Conservation (phyloP, 2,329 filamentous ascomycete genomes). For the Cladophialophora immunda region DNA sequence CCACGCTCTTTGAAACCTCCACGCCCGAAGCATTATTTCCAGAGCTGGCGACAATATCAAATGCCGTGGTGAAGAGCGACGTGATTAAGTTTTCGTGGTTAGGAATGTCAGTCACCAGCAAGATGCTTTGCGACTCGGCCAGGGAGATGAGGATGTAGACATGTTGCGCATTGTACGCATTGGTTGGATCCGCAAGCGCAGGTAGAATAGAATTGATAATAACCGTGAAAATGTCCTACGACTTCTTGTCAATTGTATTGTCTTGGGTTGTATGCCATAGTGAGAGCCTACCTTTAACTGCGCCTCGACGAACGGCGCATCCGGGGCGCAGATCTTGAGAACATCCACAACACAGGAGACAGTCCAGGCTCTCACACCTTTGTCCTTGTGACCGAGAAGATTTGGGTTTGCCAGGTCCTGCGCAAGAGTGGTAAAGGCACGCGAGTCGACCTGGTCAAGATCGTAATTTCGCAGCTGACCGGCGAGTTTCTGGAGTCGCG, state of each 20-base stretch:
- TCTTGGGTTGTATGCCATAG: background rate
- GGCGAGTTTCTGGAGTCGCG: slow-evolving; percentile 79
- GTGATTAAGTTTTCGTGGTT: slow-evolving; percentile 80
- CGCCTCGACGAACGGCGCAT: slow-evolving; percentile 89
- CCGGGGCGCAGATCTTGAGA: slow-evolving; percentile 87
- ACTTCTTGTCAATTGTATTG: slow-evolving; percentile 15
- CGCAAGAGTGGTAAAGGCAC: slow-evolving; percentile 84
- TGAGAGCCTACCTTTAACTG: slow-evolving; percentile 79
- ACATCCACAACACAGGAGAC: slow-evolving; percentile 93
- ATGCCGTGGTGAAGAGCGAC: slow-evolving; percentile 85
- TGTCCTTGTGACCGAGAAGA: slow-evolving; percentile 89
- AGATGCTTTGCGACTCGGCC: slow-evolving; percentile 91
- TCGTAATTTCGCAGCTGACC: slow-evolving; percentile 86
- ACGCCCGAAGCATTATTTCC: slow-evolving; percentile 79
- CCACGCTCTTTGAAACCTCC: slow-evolving; percentile 88
- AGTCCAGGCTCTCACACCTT: slow-evolving; percentile 87
- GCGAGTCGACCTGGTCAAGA: slow-evolving; percentile 82
- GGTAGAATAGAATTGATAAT: slow-evolving; percentile 86
- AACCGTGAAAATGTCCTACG: slow-evolving; percentile 88
- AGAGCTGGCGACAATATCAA: slow-evolving; percentile 86
- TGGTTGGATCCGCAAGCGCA: slow-evolving; percentile 82
- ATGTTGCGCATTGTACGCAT: slow-evolving; percentile 92
- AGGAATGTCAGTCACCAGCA: slow-evolving; percentile 87
- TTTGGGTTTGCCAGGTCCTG: slow-evolving; percentile 84
- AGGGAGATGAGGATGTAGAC: slow-evolving; percentile 89